Evolutionary conservation across 2,329 filamentous ascomycete species (phyloP), one percentile per base, ranked within the genome.

Genomic region (Fusarium agapanthi): DNA sequence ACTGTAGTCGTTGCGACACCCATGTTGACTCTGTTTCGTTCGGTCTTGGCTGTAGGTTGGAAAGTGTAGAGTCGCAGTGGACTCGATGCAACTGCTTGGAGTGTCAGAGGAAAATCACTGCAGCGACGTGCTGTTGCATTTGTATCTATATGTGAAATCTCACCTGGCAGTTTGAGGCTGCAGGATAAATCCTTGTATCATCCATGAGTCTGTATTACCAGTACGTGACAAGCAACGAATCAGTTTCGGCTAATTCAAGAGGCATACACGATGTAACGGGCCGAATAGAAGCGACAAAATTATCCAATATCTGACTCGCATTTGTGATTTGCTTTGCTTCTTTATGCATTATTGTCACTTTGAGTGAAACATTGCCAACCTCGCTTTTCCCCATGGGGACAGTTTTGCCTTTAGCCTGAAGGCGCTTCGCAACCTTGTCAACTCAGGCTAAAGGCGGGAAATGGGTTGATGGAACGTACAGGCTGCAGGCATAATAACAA

Each of bases 381-480:
- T 48, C 37, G 22, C 58, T 38, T 34, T 53, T 45, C 50, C 65
- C 56, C 65, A 47, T 24, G 44, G 65, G 65, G 57, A 34, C 44
- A 45, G 32, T 41, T 26, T 26, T 22, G 18, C 24, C 34, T 69
- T 69, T 53, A 69, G 66, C 24, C 66, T 69, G n/a, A 69, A 69
- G 15, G n/a, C 20, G 10, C 44, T 28, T 41, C 8, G 44, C 28
- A 47, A 30, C 14, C 26, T 32, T 43, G 14, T 41, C 20, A 20
- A 69, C 57, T 69, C 58, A 69, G 66, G 50, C 66, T 69, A 69
- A 69, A 69, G 30, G 13, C 18, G 20, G 30, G 22, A 56, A 53
- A 68, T 58, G 66, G 50, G 16, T 64, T 64, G 18, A 48, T 32
- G 41, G 38, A n/a, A 32, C 35, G 59, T n/a, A n/a, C n/a, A n/a